These are phyloP conservation scores for Pestalotiopsis sp. DNA, from an alignment of 2,329 filamentous ascomycete species.

Conservation along the genomic window DNA sequence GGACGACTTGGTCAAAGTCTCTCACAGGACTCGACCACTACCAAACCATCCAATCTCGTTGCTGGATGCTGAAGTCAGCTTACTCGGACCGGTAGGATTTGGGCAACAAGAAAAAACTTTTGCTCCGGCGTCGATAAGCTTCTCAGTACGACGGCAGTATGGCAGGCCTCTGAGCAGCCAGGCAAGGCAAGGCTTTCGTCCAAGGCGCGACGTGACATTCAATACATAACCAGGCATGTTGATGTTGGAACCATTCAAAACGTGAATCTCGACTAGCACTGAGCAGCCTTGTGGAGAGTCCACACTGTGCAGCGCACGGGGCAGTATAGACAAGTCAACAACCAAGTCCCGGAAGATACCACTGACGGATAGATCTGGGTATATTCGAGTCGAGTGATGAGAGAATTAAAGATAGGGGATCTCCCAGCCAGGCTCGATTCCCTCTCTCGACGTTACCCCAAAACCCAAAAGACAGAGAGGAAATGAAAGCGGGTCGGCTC, in stretches of 20 bases:
- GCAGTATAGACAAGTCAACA: neutral
- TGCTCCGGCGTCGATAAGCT: neutral
- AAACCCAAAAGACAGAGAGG: conserved; percentile 5
- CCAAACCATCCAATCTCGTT: neutral
- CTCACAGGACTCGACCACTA: neutral
- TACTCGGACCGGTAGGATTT: neutral
- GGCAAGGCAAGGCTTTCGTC: neutral
- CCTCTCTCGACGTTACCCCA: neutral
- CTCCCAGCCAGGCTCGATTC: neutral
- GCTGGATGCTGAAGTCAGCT: neutral
- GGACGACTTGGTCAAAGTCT: neutral
- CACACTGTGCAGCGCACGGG: neutral
- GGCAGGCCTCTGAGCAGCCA: neutral
- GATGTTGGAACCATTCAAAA: neutral
- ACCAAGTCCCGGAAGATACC: neutral
- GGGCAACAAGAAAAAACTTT: neutral
- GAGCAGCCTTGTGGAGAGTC: neutral
- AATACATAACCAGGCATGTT: neutral
- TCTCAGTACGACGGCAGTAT: neutral
- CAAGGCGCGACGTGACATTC: neutral
- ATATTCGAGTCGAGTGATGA: neutral
- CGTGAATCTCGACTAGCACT: neutral
- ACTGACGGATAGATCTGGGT: neutral
- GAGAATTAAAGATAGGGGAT: neutral
- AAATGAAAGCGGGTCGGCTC: conserved; percentile 10